phyloP scores from a whole-genome alignment of 2,329 filamentous ascomycete genomes.

The Claviceps spartinae region DNA sequence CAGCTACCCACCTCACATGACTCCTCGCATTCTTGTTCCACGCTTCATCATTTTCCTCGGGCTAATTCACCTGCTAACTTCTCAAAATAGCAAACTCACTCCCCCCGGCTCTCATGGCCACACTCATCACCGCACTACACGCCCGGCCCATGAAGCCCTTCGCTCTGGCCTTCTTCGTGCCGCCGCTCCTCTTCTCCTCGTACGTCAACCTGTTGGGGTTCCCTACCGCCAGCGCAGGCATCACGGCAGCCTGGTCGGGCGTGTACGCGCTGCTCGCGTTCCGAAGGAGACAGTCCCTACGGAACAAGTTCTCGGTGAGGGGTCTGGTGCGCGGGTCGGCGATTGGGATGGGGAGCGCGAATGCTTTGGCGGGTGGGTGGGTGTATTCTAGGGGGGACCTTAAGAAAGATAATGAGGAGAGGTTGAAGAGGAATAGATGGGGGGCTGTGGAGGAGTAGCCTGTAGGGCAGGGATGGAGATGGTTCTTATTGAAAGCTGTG shows the following conservation, averaged over 20 bases:
- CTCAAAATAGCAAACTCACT: constrained; percentile 33
- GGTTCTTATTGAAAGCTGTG: too few relatives aligned
- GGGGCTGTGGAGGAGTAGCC: constrained; percentile 13
- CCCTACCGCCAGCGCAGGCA: constrained; percentile 41
- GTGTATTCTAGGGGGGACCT: constrained; percentile 39
- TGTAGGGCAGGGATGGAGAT: not conserved
- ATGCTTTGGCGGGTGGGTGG: constrained; percentile 35
- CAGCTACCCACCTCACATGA: not conserved
- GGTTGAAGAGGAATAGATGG: constrained; percentile 39
- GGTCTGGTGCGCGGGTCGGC: constrained; percentile 38
- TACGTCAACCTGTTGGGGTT: constrained; percentile 48
- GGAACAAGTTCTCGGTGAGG: constrained; percentile 30
- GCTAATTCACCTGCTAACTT: not conserved
- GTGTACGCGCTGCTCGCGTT: constrained; percentile 43
- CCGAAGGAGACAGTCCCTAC: constrained; percentile 29
- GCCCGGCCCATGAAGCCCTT: constrained; percentile 37
- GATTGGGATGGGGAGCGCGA: constrained; percentile 34
- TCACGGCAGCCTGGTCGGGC: constrained; percentile 42
- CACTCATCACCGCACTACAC: constrained; percentile 43
- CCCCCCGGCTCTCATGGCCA: constrained; percentile 40
- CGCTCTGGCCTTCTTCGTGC: constrained; percentile 38
- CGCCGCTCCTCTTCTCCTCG: constrained; percentile 27
- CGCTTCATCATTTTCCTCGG: too few relatives aligned
- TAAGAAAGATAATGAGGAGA: constrained; percentile 33
- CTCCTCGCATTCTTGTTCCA: too few relatives aligned